A percentile compares a stretch with the other conserved stretches of the same genome.
Conservation (phyloP, 352 stramenopile species). For the Aphanomyces astaci region DNA sequence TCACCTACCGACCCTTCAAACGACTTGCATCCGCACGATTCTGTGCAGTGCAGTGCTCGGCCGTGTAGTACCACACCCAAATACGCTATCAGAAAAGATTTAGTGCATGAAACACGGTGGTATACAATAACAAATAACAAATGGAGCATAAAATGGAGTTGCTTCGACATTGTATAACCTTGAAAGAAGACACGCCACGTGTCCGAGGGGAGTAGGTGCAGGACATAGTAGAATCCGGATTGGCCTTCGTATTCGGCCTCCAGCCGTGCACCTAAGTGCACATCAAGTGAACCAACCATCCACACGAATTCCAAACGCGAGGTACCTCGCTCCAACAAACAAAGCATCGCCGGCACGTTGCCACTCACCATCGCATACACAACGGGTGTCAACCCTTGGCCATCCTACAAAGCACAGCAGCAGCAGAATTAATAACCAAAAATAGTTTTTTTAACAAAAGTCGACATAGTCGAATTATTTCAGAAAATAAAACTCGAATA, state of each 20-base stretch:
- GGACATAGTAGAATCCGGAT: conserved; percentile 45
- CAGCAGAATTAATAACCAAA: too few species aligned
- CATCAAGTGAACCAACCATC: too few species aligned
- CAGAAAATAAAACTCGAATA: too few species aligned
- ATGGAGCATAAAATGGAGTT: conserved; percentile 25
- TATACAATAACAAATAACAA: too few species aligned
- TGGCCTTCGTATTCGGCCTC: conserved; percentile 63
- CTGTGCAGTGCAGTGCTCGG: not conserved
- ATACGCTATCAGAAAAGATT: not conserved
- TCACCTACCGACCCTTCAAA: conserved; percentile 33
- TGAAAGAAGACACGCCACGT: conserved; percentile 35
- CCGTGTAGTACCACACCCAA: not conserved
- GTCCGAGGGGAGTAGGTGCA: conserved; percentile 50
- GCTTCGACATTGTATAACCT: conserved; percentile 28
- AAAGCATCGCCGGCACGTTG: conserved; percentile 33
- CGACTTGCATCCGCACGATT: conserved; percentile 46
- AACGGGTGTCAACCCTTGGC: conserved; percentile 39
- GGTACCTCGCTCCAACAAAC: conserved; percentile 29
- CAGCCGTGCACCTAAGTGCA: conserved; percentile 23
- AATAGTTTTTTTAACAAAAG: too few species aligned
- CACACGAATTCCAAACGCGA: too few species aligned
- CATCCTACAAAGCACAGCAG: too few species aligned
- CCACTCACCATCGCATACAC: conserved; percentile 38
- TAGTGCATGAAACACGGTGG: conserved; percentile 62
- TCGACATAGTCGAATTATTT: too few species aligned